These are phyloP conservation scores for Ilyonectria sp. DNA, from an alignment of 2,329 filamentous ascomycete genomes.

Conservation along the genomic window DNA sequence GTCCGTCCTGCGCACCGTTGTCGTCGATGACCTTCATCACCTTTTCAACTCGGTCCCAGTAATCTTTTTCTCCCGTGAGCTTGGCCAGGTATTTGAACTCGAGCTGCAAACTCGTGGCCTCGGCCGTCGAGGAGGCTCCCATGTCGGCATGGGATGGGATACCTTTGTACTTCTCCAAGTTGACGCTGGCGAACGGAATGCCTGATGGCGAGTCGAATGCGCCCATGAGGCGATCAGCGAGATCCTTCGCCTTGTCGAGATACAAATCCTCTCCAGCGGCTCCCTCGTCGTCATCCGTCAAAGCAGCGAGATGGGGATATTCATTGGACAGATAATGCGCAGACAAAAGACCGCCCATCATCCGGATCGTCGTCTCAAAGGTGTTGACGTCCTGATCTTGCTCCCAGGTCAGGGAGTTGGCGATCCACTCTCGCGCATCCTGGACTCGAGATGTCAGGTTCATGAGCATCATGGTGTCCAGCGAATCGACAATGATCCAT, in stretches of 20 bases:
- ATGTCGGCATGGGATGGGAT: conserved; percentile 86
- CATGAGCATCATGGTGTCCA: conserved; percentile 99
- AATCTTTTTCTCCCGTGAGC: conserved; percentile 91
- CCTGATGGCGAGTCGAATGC: conserved; percentile 92
- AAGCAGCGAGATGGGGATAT: conserved; percentile 84
- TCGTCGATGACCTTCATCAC: conserved; percentile 93
- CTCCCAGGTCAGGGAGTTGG: conserved; percentile 85
- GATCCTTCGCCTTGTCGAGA: conserved; percentile 93
- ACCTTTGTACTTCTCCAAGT: conserved; percentile 82
- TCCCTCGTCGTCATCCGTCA: conserved; percentile 79
- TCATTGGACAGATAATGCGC: conserved; percentile 94
- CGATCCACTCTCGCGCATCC: conserved; percentile 91
- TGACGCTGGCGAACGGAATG: conserved; percentile 91
- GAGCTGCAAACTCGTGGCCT: conserved; percentile 91
- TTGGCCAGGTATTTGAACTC: conserved; percentile 98
- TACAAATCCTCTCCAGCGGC: conserved; percentile 90
- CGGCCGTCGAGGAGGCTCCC: conserved; percentile 93
- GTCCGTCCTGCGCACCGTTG: conserved; percentile 83
- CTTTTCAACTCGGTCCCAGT: conserved; percentile 93
- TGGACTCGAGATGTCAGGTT: conserved; percentile 89
- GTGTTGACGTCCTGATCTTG: conserved; percentile 97
- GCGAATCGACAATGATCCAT: conserved; percentile 97
- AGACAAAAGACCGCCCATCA: conserved; percentile 93
- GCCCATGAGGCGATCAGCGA: conserved; percentile 88
- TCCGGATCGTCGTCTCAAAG: conserved; percentile 97